Percentiles rank a stretch among this genome's conserved stretches.
These are phyloP conservation scores for Osmanthus fragrans DNA, from an alignment of 257 asterid genomes.

Conservation along the genomic window DNA sequence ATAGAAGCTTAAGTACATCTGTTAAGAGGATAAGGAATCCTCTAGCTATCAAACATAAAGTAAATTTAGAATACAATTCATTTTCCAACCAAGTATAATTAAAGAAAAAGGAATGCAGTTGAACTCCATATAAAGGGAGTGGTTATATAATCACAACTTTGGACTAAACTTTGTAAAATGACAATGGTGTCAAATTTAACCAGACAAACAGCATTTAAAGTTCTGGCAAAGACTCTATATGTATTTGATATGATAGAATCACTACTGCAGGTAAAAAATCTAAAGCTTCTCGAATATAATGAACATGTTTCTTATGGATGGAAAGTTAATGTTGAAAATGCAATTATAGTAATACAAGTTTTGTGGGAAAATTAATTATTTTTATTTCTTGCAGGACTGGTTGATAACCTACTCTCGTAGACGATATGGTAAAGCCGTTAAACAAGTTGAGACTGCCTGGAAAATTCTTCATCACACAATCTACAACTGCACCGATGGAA, in stretches of 20 bases:
- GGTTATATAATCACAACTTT: background rate
- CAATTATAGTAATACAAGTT: background rate
- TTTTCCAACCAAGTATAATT: background rate
- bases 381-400: constrained; percentile 69
- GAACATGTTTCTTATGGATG: background rate
- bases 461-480: constrained; percentile 75
- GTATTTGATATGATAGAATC: background rate
- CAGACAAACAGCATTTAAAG: background rate
- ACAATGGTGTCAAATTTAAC: background rate
- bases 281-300: background rate
- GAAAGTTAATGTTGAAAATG: background rate
- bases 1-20: background rate
- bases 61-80: background rate
- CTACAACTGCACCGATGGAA: constrained; percentile 94
- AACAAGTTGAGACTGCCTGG: constrained; percentile 82
- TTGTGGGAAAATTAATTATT: background rate
- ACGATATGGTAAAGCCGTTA: constrained; percentile 74
- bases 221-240: background rate
- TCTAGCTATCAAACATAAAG: background rate
- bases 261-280: background rate
- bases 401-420: constrained; percentile 72
- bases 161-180: background rate
- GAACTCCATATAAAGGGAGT: background rate
- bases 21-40: background rate
- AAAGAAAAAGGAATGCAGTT: background rate